Evolutionary conservation across 805 yeast species (phyloP), one percentile per base, ranked within the genome.

Genomic region (Maudiozyma saulgeensis): DNA sequence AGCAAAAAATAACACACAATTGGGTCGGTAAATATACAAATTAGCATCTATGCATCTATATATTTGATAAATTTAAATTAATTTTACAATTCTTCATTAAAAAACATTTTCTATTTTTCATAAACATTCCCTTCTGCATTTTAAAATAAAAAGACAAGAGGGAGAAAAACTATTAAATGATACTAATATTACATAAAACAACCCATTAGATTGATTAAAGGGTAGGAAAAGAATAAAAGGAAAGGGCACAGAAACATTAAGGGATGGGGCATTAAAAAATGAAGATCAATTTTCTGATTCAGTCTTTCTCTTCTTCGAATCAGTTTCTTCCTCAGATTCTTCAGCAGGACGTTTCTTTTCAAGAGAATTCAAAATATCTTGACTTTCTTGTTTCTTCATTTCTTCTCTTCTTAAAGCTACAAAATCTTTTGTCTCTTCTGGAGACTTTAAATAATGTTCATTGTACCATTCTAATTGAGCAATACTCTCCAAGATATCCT

Each of bases 401-500:
- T 37, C 32, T 16, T 31, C 23, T 37, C 16, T 39, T 35, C 44
- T 51, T 44, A 21, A 19, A 23, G 35, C 40, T 18, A 56, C 59
- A 46, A 51, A 56, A n/a, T 47, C 26, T 38, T 42, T 35, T 5
- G 59, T 56, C 26, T 54, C 55, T 5, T 26, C 13, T 37, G 53
- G 23, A 41, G 37, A 46, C 31, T 68, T 64, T 51, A 85, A 74
- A 62, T 86, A 89, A 59, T 84, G 71, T 18, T 82, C 79, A 50
- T 76, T 68, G 65, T 83, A 87, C 86, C 89, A 93, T 55, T 72
- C 75, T 61, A 93, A 70, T 64, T 93, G 96, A 8, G 68, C 77
- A 41, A 93, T 91, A 59, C 96, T 87, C 65, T 93, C 99, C 45
- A 86, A 57, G 44, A 93, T 93, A 65, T 93, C 99, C 15, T 81